Evolutionary conservation across 2,329 filamentous ascomycete species (phyloP), one percentile per base, ranked within the genome.

Genomic region (Nakataea oryzae): DNA sequence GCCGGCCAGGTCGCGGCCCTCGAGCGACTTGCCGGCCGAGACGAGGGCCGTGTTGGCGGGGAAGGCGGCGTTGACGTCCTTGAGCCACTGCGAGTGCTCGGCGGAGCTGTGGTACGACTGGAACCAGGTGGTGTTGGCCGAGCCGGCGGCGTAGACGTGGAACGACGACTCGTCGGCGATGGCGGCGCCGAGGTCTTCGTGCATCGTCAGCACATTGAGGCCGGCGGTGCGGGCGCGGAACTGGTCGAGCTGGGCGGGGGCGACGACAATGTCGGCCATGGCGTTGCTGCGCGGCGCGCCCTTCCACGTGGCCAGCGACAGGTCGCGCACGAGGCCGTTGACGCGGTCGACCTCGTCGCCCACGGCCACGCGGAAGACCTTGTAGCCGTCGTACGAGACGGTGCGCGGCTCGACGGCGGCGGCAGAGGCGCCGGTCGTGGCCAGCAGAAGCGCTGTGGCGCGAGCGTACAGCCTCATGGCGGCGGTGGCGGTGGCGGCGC

Each of bases 1-100:
- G 24, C 86, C 89, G 24, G 83, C 82, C 29, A 92, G 89, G 62
- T 72, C 64, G 26, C 78, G 73, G 1, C 78, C 78, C 61, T 80
- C 69, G 27, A 74, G 73, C 8, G 80, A 81, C 8, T 68, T 71
- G 4, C 81, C 81, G 7, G 74, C 71, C 21, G 71, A 73, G 54
- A 83, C 73, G 56, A 82, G 74, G 67, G 81, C 77, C 14, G 81
- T 76, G 64, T 80, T 78, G 4, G 70, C 65, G 3, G 81, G 74
- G 66, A 80, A 79, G 3, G 72, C 67, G 1, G 73, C 71, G 30
- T 77, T 74, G 13, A 85, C 71, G 62, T 80, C 76, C 3, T 73
- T 71, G 66, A 81, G 74, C 67, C 77, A 84, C 41, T 72, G 67
- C 28, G 81, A 60, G 65, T 85, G 82, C 65, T 84, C 81, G 1